phyloP scores from a whole-genome alignment of 495 filamentous ascomycete genomes.

The Lepraria neglecta region DNA sequence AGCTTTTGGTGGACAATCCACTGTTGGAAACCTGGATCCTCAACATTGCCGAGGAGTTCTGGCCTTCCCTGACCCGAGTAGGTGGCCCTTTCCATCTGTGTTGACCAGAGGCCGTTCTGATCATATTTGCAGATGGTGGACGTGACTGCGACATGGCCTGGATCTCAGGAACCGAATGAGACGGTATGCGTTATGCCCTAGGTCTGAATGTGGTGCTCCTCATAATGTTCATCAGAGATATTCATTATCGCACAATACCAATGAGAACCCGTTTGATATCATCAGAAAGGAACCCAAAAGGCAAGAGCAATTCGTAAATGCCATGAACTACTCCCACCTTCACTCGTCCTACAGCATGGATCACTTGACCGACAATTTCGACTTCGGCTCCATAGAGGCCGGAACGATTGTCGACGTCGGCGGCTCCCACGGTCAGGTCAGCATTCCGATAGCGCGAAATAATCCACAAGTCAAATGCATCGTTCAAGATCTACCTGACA shows the following conservation, averaged over 20 bases:
- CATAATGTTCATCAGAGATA: no score
- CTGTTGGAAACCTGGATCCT: slow-evolving; percentile 45
- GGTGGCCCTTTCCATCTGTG: neutral
- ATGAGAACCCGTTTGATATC: neutral
- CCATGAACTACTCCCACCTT: slow-evolving; percentile 1
- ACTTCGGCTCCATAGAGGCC: slow-evolving; percentile 39
- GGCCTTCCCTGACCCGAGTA: slow-evolving; percentile 39
- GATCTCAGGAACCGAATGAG: no score
- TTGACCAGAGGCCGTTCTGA: neutral
- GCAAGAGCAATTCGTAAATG: neutral
- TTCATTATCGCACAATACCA: no score
- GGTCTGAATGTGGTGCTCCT: no score
- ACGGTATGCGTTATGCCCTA: no score
- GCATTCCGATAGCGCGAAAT: slow-evolving; percentile 32
- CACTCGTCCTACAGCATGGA: neutral
- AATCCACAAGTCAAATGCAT: slow-evolving; percentile 26
- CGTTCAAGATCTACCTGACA: slow-evolving; percentile 50
- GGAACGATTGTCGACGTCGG: slow-evolving; percentile 50
- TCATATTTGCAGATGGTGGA: no score
- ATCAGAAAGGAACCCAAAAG: slow-evolving; percentile 5
- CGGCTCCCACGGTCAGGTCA: slow-evolving; percentile 50
- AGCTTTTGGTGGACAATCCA: slow-evolving; percentile 39
- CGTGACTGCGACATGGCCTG: no score
- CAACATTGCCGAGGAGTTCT: slow-evolving; percentile 46
- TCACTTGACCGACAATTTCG: slow-evolving; percentile 31